Evolutionary conservation across 805 yeast genomes (phyloP).

Genomic region (Myxozyma sirexii): DNA sequence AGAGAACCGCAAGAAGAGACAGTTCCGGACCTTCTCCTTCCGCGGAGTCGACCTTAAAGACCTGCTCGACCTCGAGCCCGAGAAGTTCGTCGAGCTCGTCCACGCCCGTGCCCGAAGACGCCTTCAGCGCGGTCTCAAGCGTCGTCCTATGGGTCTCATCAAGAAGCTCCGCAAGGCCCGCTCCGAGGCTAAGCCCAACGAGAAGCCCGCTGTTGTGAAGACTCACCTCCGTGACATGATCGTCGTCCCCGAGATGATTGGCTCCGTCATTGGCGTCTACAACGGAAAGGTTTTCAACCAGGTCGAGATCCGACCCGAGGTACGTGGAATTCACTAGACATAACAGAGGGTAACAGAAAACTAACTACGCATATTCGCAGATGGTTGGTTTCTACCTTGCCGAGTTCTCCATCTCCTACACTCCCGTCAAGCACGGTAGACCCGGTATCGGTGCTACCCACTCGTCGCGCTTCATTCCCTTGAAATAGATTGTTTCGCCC

Average conservation of each 20-base stretch:
- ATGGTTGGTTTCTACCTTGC: conserved; percentile 99
- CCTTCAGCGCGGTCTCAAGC: conserved; percentile 95
- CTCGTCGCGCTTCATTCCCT: conserved; percentile 47
- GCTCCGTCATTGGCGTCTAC: conserved; percentile 98
- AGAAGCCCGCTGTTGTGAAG: conserved; percentile 97
- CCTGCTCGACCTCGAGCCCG: conserved; percentile 89
- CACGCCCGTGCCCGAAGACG: conserved; percentile 99
- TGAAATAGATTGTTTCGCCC: conserved; percentile 31
- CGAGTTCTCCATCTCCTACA: conserved; percentile 99
- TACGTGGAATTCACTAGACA: background rate
- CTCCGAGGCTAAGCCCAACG: conserved; percentile 78
- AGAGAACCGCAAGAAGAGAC: conserved; percentile 58
- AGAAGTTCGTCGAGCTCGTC: conserved; percentile 95
- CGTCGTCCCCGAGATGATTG: conserved; percentile 99
- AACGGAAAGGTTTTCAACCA: conserved; percentile 99
- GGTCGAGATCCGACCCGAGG: conserved; percentile 95
- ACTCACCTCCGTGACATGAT: conserved; percentile 99
- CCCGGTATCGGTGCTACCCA: conserved; percentile 68
- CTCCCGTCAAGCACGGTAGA: conserved; percentile 99
- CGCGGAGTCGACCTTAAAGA: conserved; percentile 98
- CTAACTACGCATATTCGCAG: conserved; percentile 35
- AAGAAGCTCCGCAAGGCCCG: conserved; percentile 98
- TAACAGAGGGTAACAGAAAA: background rate
- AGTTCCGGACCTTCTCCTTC: conserved; percentile 97
- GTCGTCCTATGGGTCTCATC: conserved; percentile 93